Evolutionary conservation across 31 red algal species (phyloP), one percentile per base, ranked within the genome.

Genomic region (Asparagopsis taxiformis): DNA sequence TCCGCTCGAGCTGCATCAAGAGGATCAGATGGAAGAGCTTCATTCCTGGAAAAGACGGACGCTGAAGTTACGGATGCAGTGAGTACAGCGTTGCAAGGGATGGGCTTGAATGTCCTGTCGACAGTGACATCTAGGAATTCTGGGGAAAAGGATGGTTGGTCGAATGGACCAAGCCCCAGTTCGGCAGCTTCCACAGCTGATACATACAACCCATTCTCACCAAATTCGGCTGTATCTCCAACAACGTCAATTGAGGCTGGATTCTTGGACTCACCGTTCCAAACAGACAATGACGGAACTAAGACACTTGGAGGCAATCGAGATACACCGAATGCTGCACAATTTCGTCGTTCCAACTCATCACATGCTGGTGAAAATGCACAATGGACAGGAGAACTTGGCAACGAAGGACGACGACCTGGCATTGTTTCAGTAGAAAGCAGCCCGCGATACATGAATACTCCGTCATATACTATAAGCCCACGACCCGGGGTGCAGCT

Each of bases 81-180:
- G 36, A 77, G 68, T 48, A 70, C 43, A 49, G 84, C 84, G 54
- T 58, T 88, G 34, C 63, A 44, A 16, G 79, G 79, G n/a, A 83
- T 71, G 0, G 79, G 79, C 23, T 55, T 83, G 35, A 71, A 35
- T 31, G 54, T 24, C 37, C 33, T 69, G 31, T 63, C 65, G 16
- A 38, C 79, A 24, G 23, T 72, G 20, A 56, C 30, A 3, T 55
- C 68, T 16, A 32, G 38, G 17, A 4, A 37, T 31, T 61, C 67
- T 6, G 58, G 20, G 8, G 79, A 83, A 35, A 41, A 38, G 46
- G 64, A 70, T 15, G 26, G 28, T 30, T 26, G 46, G 51, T 38
- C 34, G 31, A 59, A 17, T 80, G 49, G 65, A 46, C 19, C 35
- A 46, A 57, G 21, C 8, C 52, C 53, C 16, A 26, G 10, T 9